Evolutionary conservation across 805 yeast species (phyloP), one percentile per base, ranked within the genome.

Genomic region (Metschnikowia anglica): DNA sequence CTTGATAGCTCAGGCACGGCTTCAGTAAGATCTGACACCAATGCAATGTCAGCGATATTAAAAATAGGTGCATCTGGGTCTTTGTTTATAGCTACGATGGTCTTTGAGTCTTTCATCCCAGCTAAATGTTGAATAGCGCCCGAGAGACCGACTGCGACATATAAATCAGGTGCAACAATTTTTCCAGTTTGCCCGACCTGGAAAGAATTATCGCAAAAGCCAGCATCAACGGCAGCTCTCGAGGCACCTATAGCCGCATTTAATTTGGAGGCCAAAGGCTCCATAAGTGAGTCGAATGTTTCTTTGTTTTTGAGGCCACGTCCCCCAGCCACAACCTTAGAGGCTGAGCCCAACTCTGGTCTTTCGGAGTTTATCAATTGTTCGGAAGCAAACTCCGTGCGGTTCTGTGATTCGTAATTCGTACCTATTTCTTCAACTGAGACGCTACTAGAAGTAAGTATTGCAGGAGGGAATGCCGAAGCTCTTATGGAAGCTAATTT

Each of bases 121-220:
- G 99, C 99, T 58, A 93, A 72, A 68, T 91, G 99, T 70, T 91
- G 99, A 59, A 91, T 91, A 24, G 99, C 99, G 49, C 99, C 99
- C 16, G 96, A 85, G 44, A 93, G 80, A 51, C 99, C 99, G 31
- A 90, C 81, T 2, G 97, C 98, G 34, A 93, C 67, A 63, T 93
- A 93, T 49, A 90, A 75, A 31, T 90, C 96, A 30, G 99, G 99
- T 6, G 98, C 98, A 25, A 93, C 95, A 41, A 90, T 90, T 65
- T 93, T 93, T 55, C 99, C 99, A 8, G 99, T 91, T 70, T 91
- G 99, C 42, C 99, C 99, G 48, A 91, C 90, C 68, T 91, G 99
- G 56, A 91, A 76, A 7, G 98, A 89, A 70, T 91, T 93, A 61
- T 93, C 98, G 60, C 95, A 89, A 63, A 79, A 89, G 0, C 97